Percentiles rank a stretch among this genome's conserved stretches.
These are phyloP conservation scores for Pythium volutum DNA, from an alignment of 352 stramenopile species.

Conservation along the genomic window DNA sequence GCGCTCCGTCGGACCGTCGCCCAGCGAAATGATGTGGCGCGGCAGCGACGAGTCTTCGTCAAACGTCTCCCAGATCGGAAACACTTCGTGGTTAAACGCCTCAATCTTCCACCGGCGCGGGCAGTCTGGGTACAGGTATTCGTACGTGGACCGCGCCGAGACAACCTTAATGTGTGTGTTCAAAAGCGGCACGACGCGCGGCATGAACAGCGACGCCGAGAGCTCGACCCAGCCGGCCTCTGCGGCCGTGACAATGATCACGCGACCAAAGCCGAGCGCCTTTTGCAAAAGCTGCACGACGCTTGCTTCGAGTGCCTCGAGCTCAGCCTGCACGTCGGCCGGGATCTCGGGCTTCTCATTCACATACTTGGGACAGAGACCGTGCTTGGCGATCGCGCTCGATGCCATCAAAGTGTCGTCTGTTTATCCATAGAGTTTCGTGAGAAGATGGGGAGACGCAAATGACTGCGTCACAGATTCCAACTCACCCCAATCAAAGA, in stretches of 20 bases:
- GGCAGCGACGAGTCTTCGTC: constrained; percentile 55
- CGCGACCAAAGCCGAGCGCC: constrained; percentile 66
- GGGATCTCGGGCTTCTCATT: constrained; percentile 81
- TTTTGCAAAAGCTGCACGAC: constrained; percentile 75
- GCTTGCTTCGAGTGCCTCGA: constrained; percentile 71
- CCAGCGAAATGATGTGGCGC: constrained; percentile 77
- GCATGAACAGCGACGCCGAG: constrained; percentile 86
- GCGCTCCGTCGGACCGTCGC: constrained; percentile 80
- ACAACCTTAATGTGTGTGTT: constrained; percentile 84
- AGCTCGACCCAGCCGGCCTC: constrained; percentile 90
- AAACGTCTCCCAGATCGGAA: constrained; percentile 71
- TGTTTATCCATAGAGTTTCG: constrained; percentile 26
- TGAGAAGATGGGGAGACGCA: not conserved
- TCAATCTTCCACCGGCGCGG: constrained; percentile 87
- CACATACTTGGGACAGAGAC: constrained; percentile 81
- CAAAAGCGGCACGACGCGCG: constrained; percentile 71
- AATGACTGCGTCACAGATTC: not conserved
- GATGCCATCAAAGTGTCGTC: constrained; percentile 84
- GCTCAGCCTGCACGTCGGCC: constrained; percentile 59
- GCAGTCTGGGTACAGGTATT: constrained; percentile 84
- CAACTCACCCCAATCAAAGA: constrained; percentile 80
- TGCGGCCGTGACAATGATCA: constrained; percentile 89
- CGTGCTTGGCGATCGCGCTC: constrained; percentile 74
- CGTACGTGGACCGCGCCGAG: constrained; percentile 89
- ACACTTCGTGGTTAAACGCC: constrained; percentile 86